Evolutionary conservation across 306 rosid species (phyloP).

Genomic region (Castanea crenata): DNA sequence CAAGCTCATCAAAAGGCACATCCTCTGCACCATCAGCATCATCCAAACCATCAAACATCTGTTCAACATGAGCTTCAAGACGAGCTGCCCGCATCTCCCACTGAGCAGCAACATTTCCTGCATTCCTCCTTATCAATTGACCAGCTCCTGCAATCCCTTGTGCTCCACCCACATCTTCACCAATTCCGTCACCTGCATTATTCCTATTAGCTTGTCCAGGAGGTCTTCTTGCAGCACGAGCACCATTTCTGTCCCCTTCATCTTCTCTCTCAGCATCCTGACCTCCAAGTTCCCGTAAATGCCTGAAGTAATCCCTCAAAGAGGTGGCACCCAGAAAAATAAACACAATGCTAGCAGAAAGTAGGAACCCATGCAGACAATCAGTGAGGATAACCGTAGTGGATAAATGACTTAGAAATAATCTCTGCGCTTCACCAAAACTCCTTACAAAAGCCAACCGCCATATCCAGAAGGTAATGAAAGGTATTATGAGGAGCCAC

Average conservation of each 20-base stretch:
- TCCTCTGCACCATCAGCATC: conserved; percentile 99
- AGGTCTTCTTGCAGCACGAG: conserved; percentile 85
- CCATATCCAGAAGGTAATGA: conserved; percentile 99
- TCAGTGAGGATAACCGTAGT: conserved; percentile 87
- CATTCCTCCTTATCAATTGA: conserved; percentile 87
- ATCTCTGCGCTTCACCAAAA: conserved; percentile 92
- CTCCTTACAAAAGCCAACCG: conserved; percentile 98
- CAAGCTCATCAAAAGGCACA: conserved; percentile 99
- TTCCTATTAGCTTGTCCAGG: conserved; percentile 87
- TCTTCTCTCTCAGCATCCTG: conserved; percentile 94
- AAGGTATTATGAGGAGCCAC: conserved; percentile 96
- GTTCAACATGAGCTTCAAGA: conserved; percentile 98
- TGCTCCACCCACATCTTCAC: conserved; percentile 84
- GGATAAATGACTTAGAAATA: conserved; percentile 87
- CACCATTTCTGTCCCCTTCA: conserved; percentile 93
- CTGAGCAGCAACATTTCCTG: conserved; percentile 95
- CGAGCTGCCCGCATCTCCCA: conserved; percentile 99
- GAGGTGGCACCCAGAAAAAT: conserved; percentile 97
- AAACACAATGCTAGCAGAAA: conserved; percentile 97
- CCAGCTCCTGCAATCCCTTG: conserved; percentile 93
- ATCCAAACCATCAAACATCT: conserved; percentile 97
- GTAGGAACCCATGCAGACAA: conserved; percentile 96
- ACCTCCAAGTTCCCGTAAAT: conserved; percentile 94
- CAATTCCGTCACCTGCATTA: conserved; percentile 70
- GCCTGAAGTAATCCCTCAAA: conserved; percentile 97